phyloP scores from a whole-genome alignment of 2,329 filamentous ascomycete genomes.

The Juglanconis oblonga region DNA sequence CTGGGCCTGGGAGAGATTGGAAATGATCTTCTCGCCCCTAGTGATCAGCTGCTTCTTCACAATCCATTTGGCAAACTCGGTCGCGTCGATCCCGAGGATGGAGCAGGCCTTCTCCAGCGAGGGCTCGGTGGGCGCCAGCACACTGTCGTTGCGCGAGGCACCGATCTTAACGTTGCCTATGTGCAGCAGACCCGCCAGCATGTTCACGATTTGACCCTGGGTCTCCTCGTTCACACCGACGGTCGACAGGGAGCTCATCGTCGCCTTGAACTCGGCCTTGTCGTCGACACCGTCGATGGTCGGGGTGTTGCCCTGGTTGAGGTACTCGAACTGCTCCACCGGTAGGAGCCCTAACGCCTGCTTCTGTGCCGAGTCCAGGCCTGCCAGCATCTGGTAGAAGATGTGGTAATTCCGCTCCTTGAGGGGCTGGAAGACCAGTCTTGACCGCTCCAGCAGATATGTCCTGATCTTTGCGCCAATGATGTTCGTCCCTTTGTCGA shows the following conservation, averaged over 20 bases:
- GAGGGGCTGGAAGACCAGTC: constrained; percentile 92
- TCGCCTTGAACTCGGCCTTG: constrained; percentile 87
- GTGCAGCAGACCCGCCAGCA: constrained; percentile 87
- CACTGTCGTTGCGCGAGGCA: constrained; percentile 83
- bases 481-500: constrained; percentile 90
- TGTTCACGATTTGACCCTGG: constrained; percentile 82
- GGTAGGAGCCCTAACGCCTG: constrained; percentile 76
- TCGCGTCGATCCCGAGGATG: constrained; percentile 82
- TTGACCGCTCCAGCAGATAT: constrained; percentile 90
- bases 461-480: constrained; percentile 97
- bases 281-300: constrained; percentile 94
- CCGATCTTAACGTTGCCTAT: constrained; percentile 96
- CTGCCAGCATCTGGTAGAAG: constrained; percentile 95
- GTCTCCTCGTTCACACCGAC: constrained; percentile 76
- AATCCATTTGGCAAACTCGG: constrained; percentile 94
- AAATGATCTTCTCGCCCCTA: constrained; percentile 94
- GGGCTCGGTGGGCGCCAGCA: constrained; percentile 76
- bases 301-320: constrained; percentile 91
- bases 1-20: constrained; percentile 90
- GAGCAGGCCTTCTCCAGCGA: constrained; percentile 76
- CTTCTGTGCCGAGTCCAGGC: constrained; percentile 79
- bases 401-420: constrained; percentile 99
- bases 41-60: constrained; percentile 98
- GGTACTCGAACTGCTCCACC: constrained; percentile 89
- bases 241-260: constrained; percentile 78